Evolutionary conservation across 371 early-diverging fungal species (phyloP), one percentile per base, ranked within the genome.

Genomic region (Dinochytrium kinnereticum): DNA sequence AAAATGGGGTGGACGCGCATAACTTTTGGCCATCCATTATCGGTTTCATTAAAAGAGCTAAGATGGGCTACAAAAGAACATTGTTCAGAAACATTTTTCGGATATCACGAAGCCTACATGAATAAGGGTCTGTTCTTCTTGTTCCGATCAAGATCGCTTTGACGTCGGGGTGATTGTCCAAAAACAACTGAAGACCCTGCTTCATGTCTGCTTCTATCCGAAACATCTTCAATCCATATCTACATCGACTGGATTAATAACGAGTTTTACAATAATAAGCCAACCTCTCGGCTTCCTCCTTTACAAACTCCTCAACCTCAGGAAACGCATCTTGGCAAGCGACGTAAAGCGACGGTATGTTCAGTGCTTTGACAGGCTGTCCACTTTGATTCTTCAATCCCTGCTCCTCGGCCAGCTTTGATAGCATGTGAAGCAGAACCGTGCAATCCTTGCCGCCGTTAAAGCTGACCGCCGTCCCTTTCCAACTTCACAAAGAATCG

Each of bases 371-470:
- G 38, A 38, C 51, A 19, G 31, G 37, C 0, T 50, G 51, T 21
- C 5, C 34, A 38, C 21, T 33, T 17, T 70, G 72, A 31, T 44
- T 33, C 24, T 33, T 59, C 19, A 0, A 61, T 34, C 57, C 57
- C 37, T 28, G 51, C 66, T 81, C 80, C 75, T 84, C 76, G 34
- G 88, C 82, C 1, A 87, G 92, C 1, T 92, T 92, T 13, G 87
- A 84, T 17, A 92, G 88, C 31, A 98, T 82, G 80, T 95, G 93
- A 36, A 98, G 83, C 61, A 97, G 81, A 7, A 95, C 95, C 0
- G 97, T 96, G 83, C 98, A 97, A 80, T 98, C 98, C 80, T 98
- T 98, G 30, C 98, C 98, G 19, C 98, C 98, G 79, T 98, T 98
- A 78, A 96, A 98, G 68, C 93, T 92, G 36, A 98, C 78, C 1